Evolutionary conservation across 768 basidiomycete genomes (phyloP).

Genomic region (Boletus subparvulus): DNA sequence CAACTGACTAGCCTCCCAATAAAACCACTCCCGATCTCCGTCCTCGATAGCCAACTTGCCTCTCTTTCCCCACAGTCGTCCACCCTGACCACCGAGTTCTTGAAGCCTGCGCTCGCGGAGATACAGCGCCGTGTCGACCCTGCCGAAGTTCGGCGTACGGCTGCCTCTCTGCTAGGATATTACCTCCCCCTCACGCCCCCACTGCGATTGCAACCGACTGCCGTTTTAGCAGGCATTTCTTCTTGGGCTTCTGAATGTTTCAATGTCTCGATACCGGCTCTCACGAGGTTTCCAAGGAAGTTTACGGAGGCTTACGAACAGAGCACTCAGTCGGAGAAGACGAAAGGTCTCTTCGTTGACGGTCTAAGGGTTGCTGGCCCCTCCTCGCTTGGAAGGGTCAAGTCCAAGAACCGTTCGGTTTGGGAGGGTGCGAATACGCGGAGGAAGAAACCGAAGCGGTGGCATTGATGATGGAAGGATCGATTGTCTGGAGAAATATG

Average conservation of each 20-base stretch:
- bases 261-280: slow-evolving; percentile 15
- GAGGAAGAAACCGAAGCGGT: slow-evolving; percentile 18
- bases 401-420: slow-evolving; percentile 24
- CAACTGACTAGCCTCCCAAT: slow-evolving; percentile 69
- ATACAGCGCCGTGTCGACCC: slow-evolving; percentile 42
- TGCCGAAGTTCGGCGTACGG: slow-evolving; percentile 56
- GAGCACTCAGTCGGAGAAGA: slow-evolving; percentile 2
- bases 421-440: slow-evolving; percentile 22
- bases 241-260: slow-evolving; percentile 49
- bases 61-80: slow-evolving; percentile 13
- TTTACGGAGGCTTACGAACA: slow-evolving; percentile 23
- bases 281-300: slow-evolving; percentile 21
- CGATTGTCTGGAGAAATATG: neutral
- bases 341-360: slow-evolving; percentile 26
- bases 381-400: slow-evolving; percentile 19
- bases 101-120: slow-evolving; percentile 24
- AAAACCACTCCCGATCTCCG: slow-evolving; percentile 46
- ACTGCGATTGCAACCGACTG: slow-evolving; percentile 43
- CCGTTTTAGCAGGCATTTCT: slow-evolving; percentile 56
- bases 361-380: slow-evolving; percentile 15
- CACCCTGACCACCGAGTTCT: slow-evolving; percentile 25
- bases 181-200: slow-evolving; percentile 55
- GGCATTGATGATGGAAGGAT: slow-evolving; percentile 8
- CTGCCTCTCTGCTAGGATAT: slow-evolving; percentile 70
- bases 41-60: slow-evolving; percentile 10